Evolutionary conservation across 495 filamentous ascomycete genomes (phyloP).

Genomic region (Aspergillus saccharolyticus): DNA sequence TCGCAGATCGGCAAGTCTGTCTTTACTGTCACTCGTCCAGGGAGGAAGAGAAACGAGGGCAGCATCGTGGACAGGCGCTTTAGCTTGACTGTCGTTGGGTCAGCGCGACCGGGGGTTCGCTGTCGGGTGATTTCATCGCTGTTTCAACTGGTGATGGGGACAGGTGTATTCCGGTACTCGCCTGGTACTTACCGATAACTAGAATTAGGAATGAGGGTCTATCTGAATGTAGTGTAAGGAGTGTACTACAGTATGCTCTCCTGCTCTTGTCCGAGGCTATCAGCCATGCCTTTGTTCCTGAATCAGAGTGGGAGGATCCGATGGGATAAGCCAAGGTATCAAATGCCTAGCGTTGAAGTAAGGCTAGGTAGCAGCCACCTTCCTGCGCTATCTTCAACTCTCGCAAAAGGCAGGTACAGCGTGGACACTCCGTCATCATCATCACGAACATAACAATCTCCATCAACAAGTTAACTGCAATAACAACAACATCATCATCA

Average conservation of each 20-base stretch:
- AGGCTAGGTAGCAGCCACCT: neutral
- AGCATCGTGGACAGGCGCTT: neutral
- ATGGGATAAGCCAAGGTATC: neutral
- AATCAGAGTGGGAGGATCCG: neutral
- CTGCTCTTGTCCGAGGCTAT: neutral
- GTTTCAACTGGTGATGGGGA: neutral
- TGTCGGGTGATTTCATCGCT: neutral
- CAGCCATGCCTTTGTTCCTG: neutral
- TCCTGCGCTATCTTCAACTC: neutral
- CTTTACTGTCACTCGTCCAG: constrained; percentile 17
- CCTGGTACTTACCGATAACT: neutral
- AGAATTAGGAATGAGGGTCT: neutral
- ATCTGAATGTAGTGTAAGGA: no score
- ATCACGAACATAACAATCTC: no score
- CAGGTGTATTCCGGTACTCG: neutral
- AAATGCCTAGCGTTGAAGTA: neutral
- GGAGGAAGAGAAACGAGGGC: neutral
- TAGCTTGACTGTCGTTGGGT: neutral
- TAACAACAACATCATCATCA: neutral
- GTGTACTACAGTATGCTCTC: neutral
- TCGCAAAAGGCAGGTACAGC: neutral
- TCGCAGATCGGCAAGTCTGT: constrained; percentile 27
- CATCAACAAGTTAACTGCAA: no score
- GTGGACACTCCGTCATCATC: neutral
- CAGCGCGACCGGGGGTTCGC: neutral